phyloP scores from a whole-genome alignment of 257 asterid species.

The Ilex asprella region DNA sequence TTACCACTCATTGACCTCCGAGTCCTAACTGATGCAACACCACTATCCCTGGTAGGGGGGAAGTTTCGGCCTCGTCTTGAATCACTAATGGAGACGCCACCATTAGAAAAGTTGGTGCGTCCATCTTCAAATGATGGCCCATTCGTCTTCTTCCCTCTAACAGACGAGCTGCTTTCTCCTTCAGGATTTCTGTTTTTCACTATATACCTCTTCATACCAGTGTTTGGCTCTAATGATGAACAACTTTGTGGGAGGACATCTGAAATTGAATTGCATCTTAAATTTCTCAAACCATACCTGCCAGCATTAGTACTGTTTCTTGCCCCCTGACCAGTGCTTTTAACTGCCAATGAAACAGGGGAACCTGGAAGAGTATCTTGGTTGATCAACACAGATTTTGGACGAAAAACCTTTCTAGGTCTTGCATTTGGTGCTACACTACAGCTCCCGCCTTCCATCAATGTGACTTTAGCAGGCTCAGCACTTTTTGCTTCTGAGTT shows the following conservation, averaged over 20 bases:
- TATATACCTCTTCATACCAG: slow-evolving; percentile 19
- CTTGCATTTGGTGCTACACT: slow-evolving; percentile 24
- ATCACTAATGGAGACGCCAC: slow-evolving; percentile 38
- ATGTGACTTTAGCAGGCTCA: slow-evolving; percentile 21
- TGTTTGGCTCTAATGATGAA: slow-evolving; percentile 33
- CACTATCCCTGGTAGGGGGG: slow-evolving; percentile 24
- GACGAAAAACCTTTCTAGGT: slow-evolving; percentile 24
- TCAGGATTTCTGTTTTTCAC: slow-evolving; percentile 40
- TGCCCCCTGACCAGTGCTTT: slow-evolving; percentile 17
- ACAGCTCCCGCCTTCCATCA: slow-evolving; percentile 29
- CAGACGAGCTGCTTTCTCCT: slow-evolving; percentile 46
- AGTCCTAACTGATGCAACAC: slow-evolving; percentile 33
- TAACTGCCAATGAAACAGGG: slow-evolving; percentile 22
- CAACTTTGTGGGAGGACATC: slow-evolving; percentile 32
- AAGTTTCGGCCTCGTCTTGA: slow-evolving; percentile 26
- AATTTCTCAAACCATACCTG: slow-evolving; percentile 32
- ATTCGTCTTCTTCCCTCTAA: slow-evolving; percentile 28
- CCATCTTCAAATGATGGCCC: slow-evolving; percentile 15
- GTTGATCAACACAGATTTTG: slow-evolving; percentile 21
- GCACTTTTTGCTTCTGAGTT: slow-evolving; percentile 19
- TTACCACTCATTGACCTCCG: slow-evolving; percentile 33
- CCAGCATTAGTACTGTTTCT: slow-evolving; percentile 22
- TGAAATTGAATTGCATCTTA: slow-evolving; percentile 38
- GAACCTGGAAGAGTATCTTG: slow-evolving; percentile 24
- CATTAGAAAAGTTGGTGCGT: slow-evolving; percentile 21